Conservation (phyloP, 2,329 filamentous ascomycete species). For the Fusarium oligoseptatum region DNA sequence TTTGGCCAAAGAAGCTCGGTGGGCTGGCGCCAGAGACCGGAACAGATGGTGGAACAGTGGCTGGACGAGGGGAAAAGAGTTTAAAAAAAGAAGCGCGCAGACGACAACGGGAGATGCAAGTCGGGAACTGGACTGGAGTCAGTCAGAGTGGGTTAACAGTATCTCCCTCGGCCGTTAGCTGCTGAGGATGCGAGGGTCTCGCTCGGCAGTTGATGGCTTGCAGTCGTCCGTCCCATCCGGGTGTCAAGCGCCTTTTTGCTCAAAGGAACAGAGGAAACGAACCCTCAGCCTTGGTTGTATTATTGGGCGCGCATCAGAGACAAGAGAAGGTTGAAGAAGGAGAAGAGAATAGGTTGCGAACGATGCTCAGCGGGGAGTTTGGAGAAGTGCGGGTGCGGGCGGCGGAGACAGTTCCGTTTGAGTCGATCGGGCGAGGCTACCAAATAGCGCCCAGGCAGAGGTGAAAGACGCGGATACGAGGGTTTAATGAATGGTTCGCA, state of each 20-base stretch:
- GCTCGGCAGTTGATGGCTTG: conserved; percentile 20
- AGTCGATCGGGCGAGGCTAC: conserved; percentile 11
- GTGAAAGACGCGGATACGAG: not conserved
- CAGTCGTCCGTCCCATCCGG: conserved; percentile 13
- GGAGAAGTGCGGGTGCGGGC: conserved; percentile 34
- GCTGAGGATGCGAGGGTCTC: conserved; percentile 6
- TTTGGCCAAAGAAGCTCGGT: conserved; percentile 23
- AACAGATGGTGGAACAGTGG: conserved; percentile 19
- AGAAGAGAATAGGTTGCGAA: conserved; percentile 22
- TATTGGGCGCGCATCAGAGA: conserved; percentile 8
- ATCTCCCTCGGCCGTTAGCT: conserved; percentile 21
- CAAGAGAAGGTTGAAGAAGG: conserved; percentile 15
- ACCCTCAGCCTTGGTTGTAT: not conserved
- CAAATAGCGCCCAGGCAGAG: not conserved
- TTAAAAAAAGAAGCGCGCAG: conserved; percentile 3
- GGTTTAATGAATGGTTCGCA: not conserved
- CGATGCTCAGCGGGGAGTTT: conserved; percentile 19
- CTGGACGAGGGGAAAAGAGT: conserved; percentile 2
- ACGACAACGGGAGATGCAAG: conserved; percentile 9
- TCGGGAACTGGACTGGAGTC: conserved; percentile 17
- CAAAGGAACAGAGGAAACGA: not conserved
- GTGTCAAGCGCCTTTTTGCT: not conserved
- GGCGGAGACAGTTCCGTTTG: conserved; percentile 14
- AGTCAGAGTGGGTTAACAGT: not conserved
- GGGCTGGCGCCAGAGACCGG: conserved; percentile 24